Evolutionary conservation across 78 protist genomes (phyloP).

Genomic region (Chrysochromulina parva): DNA sequence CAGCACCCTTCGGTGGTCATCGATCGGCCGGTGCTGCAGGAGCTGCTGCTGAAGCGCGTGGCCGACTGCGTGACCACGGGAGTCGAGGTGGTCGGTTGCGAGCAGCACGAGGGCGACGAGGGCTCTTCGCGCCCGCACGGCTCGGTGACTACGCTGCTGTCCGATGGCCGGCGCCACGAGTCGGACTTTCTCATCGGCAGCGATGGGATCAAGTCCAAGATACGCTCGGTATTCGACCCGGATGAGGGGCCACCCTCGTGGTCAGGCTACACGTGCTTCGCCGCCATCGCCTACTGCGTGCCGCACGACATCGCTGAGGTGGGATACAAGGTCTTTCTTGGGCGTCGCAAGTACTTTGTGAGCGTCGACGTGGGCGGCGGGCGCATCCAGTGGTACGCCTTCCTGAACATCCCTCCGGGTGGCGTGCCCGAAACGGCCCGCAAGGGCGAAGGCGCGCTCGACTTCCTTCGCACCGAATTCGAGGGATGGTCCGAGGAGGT

Average conservation of each 20-base stretch:
- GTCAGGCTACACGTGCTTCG: conserved; percentile 2
- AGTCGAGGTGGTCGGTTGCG: not conserved
- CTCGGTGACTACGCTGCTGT: not conserved
- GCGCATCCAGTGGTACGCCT: not conserved
- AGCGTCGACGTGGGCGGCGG: not conserved
- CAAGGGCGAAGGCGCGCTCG: not conserved
- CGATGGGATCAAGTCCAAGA: conserved; percentile 41
- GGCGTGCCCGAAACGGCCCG: no score
- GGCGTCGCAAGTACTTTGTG: not conserved
- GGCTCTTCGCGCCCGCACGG: no score
- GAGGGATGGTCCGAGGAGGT: not conserved
- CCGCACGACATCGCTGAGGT: not conserved
- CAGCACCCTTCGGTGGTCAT: not conserved
- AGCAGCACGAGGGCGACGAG: not conserved
- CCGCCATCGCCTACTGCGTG: not conserved
- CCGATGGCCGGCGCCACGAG: not conserved
- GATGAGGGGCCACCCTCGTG: not conserved
- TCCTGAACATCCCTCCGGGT: not conserved
- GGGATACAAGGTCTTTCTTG: not conserved
- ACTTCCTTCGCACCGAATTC: no score
- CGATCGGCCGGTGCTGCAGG: conserved; percentile 19
- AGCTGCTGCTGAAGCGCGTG: not conserved
- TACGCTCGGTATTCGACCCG: not conserved
- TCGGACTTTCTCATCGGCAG: not conserved
- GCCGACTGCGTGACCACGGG: not conserved